Conservation (phyloP, 1,139 yeast species). For the Scheffersomyces cryptocercus region DNA sequence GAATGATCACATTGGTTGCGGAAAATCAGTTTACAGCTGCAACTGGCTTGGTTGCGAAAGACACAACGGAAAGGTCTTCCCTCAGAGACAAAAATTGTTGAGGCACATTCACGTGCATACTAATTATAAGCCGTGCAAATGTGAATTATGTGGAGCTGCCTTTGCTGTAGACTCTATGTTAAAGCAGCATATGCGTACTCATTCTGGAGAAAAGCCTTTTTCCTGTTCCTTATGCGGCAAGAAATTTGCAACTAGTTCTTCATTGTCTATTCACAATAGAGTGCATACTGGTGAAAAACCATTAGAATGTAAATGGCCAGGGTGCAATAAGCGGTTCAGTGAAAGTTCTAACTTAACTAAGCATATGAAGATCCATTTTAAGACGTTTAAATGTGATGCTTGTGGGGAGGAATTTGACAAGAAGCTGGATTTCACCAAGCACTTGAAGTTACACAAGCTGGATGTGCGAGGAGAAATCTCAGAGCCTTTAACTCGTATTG, state of each 20-base stretch:
- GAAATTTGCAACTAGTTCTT: constrained; percentile 53
- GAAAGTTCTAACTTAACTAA: constrained; percentile 88
- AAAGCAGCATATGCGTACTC: constrained; percentile 76
- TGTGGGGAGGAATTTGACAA: constrained; percentile 56
- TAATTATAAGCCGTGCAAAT: constrained; percentile 72
- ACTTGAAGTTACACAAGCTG: constrained; percentile 28
- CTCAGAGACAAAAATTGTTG: constrained; percentile 81
- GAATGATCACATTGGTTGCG: constrained; percentile 68
- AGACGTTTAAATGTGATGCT: constrained; percentile 48
- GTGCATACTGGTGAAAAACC: constrained; percentile 75
- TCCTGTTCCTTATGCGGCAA: constrained; percentile 50
- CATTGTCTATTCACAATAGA: constrained; percentile 54
- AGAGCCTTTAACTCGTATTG: too few relatives aligned
- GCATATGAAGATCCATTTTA: constrained; percentile 73
- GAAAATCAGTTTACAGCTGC: constrained; percentile 70
- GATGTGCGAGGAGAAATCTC: constrained; percentile 3
- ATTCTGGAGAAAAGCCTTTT: constrained; percentile 79
- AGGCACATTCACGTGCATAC: constrained; percentile 91
- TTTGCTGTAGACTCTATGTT: constrained; percentile 72
- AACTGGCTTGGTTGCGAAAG: constrained; percentile 80
- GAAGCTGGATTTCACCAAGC: constrained; percentile 41
- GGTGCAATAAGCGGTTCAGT: constrained; percentile 82
- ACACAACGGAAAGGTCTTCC: constrained; percentile 56
- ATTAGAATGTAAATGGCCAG: constrained; percentile 71
- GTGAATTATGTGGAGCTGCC: constrained; percentile 64